phyloP scores from a whole-genome alignment of 306 rosid species.

The Trichosanthes truncata region DNA sequence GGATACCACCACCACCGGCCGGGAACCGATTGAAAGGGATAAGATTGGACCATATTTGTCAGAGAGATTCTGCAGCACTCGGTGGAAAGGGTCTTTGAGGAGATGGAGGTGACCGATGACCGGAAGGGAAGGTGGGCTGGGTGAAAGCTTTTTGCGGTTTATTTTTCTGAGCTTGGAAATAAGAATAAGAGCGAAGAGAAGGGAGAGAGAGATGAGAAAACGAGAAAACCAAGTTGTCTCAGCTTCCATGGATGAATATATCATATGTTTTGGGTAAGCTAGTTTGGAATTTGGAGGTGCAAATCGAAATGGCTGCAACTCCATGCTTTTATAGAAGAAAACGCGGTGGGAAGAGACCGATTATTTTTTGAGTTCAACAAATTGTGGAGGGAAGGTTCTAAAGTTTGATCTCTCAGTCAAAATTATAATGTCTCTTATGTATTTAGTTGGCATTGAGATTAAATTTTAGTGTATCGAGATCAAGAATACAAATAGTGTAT shows the following conservation, averaged over 20 bases:
- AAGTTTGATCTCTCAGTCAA: no score
- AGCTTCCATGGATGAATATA: background rate
- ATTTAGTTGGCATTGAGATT: no score
- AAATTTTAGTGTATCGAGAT: no score
- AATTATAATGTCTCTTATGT: no score
- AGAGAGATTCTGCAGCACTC: slow-evolving; percentile 22
- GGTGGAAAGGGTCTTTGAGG: slow-evolving; percentile 29
- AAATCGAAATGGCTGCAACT: background rate
- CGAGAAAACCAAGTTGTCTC: background rate
- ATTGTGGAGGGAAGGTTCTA: no score
- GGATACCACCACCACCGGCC: slow-evolving; percentile 30
- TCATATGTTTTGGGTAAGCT: no score
- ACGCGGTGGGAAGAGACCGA: no score
- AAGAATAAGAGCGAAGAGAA: background rate
- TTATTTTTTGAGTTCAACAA: no score
- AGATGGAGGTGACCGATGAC: slow-evolving; percentile 41
- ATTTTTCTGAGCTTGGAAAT: background rate
- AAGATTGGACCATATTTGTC: slow-evolving; percentile 28
- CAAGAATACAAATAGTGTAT: no score
- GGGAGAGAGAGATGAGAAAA: background rate
- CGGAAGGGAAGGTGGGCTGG: slow-evolving; percentile 34
- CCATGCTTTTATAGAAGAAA: background rate
- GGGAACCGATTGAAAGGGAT: slow-evolving; percentile 26
- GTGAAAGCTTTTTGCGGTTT: slow-evolving; percentile 23
- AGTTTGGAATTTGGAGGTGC: background rate